These are phyloP conservation scores for Russula foetens DNA, from an alignment of 768 basidiomycete genomes.

Conservation along the genomic window DNA sequence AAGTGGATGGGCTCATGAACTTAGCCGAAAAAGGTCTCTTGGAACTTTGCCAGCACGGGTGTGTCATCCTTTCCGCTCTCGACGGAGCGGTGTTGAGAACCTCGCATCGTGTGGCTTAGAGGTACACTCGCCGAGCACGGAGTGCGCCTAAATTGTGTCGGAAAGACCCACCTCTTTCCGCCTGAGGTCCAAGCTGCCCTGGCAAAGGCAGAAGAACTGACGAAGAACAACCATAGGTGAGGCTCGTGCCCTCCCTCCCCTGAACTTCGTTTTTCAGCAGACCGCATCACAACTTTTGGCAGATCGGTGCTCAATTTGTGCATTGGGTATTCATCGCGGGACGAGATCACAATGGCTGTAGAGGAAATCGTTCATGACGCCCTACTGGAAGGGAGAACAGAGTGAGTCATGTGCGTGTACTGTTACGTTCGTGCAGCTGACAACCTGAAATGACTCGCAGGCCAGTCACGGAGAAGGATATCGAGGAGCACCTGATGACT, in stretches of 20 bases:
- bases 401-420: slow-evolving; percentile 19
- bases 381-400: slow-evolving; percentile 27
- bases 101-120: slow-evolving; percentile 41
- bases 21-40: slow-evolving; percentile 69
- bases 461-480: slow-evolving; percentile 55
- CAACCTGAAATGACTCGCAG: slow-evolving; percentile 24
- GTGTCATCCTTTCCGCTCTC: slow-evolving; percentile 23
- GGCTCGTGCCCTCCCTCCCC: background rate
- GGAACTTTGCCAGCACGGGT: slow-evolving; percentile 81
- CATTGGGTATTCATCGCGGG: slow-evolving; percentile 85
- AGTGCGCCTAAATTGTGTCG: slow-evolving; percentile 78
- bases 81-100: background rate
- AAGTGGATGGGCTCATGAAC: slow-evolving; percentile 81
- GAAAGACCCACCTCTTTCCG: slow-evolving; percentile 69
- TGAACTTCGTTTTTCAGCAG: background rate
- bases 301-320: slow-evolving; percentile 89
- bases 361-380: slow-evolving; percentile 40
- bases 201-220: slow-evolving; percentile 65
- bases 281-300: background rate
- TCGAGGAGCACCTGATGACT: slow-evolving; percentile 62
- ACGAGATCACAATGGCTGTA: slow-evolving; percentile 85
- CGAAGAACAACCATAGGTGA: slow-evolving; percentile 63
- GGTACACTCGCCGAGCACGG: slow-evolving; percentile 75
- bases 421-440: background rate
- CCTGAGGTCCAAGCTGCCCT: slow-evolving; percentile 62